A percentile compares a stretch with the other conserved stretches of the same genome.
These are phyloP conservation scores for Chondrus crispus DNA, from an alignment of 23 red algal genomes.

Conservation along the genomic window DNA sequence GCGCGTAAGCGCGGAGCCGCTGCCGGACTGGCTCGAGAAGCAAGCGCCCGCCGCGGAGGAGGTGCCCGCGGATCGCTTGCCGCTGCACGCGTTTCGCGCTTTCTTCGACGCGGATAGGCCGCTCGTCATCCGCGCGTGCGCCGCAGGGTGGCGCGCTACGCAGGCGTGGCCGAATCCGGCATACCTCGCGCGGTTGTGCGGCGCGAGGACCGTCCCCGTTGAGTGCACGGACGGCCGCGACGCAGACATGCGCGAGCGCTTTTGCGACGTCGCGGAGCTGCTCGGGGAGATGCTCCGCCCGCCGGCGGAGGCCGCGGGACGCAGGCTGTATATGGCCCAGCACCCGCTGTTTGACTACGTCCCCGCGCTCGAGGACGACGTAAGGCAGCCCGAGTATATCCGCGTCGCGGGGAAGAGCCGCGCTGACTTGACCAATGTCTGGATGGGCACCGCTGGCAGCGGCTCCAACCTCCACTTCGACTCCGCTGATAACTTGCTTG, in stretches of 20 bases:
- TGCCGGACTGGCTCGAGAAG: no score
- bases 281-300: slow-evolving; percentile 20
- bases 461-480: slow-evolving; percentile 72
- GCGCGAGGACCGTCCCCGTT: slow-evolving; percentile 64
- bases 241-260: slow-evolving; percentile 25
- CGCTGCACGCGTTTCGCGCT: background rate
- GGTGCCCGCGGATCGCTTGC: no score
- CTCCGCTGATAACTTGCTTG: slow-evolving; percentile 65
- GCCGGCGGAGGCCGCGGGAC: background rate
- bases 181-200: slow-evolving; percentile 25
- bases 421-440: slow-evolving; percentile 49
- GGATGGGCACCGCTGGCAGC: slow-evolving; percentile 68
- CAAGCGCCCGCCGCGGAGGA: no score
- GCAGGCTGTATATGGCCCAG: slow-evolving; percentile 70
- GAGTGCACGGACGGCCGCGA: background rate
- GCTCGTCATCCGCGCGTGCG: slow-evolving; percentile 29
- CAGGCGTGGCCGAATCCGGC: slow-evolving; percentile 17
- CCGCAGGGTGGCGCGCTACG: slow-evolving; percentile 17
- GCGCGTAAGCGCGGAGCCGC: no score
- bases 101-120: slow-evolving; percentile 38
- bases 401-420: background rate
- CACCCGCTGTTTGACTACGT: slow-evolving; percentile 69
- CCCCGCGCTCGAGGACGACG: slow-evolving; percentile 28
- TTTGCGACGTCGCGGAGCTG: slow-evolving; percentile 34
- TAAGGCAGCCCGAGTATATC: slow-evolving; percentile 45